Evolutionary conservation across 352 stramenopile species (phyloP).

Genomic region (Phytophthora pluvialis): DNA sequence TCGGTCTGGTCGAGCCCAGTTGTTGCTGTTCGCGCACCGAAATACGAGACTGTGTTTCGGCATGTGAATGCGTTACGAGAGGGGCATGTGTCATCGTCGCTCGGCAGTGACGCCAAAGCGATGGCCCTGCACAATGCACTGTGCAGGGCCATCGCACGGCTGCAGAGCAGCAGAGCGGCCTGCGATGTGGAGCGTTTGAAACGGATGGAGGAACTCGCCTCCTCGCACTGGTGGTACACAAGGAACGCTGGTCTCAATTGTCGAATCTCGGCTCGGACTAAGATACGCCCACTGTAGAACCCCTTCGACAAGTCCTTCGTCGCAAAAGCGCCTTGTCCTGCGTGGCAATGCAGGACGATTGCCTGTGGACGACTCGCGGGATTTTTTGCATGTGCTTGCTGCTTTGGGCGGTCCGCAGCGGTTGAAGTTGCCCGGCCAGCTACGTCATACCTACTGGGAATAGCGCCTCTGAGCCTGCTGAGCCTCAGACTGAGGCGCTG

Average conservation of each 20-base stretch:
- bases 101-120: slow-evolving; percentile 5
- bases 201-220: slow-evolving; percentile 1
- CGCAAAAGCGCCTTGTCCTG: not conserved
- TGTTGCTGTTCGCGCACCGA: slow-evolving; percentile 9
- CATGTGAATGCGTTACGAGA: slow-evolving; percentile 14
- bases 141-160: not conserved
- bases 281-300: not conserved
- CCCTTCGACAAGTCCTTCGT: not conserved
- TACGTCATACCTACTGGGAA: too few relatives aligned
- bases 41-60: slow-evolving; percentile 11
- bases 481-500: too few relatives aligned
- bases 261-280: not conserved
- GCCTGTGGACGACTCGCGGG: not conserved
- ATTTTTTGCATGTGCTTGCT: slow-evolving; percentile 4
- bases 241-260: not conserved
- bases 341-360: not conserved
- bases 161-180: not conserved
- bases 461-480: too few relatives aligned
- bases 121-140: not conserved
- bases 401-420: slow-evolving; percentile 2
- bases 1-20: too few relatives aligned
- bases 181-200: slow-evolving; percentile 2
- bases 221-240: not conserved
- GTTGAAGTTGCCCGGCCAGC: slow-evolving; percentile 3
- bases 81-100: not conserved